Conservation (phyloP, 495 filamentous ascomycete genomes). For the Talaromyces ruber region DNA sequence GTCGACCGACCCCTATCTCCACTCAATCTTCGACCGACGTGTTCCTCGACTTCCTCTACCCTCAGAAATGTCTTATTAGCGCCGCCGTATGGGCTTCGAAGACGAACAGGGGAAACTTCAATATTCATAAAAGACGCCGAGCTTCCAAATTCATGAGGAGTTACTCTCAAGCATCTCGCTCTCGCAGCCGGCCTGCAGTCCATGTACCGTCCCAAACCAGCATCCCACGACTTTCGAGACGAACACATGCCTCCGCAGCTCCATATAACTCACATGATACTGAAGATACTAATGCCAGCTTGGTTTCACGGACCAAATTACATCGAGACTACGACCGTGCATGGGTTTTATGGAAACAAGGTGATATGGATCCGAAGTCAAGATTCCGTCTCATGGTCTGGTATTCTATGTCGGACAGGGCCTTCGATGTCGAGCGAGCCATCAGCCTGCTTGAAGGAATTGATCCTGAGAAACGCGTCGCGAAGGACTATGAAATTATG, state of each 20-base stretch:
- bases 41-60: constrained; percentile 33
- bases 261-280: not conserved
- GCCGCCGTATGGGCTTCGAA: not conserved
- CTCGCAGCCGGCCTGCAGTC: not conserved
- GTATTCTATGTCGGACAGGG: constrained; percentile 24
- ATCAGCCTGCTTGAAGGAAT: constrained; percentile 34
- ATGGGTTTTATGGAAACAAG: constrained; percentile 26
- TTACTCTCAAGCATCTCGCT: not conserved
- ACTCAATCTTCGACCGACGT: not conserved
- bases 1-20: not conserved
- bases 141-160: not conserved
- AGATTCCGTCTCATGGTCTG: constrained; percentile 26
- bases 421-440: constrained; percentile 27
- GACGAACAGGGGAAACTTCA: not conserved
- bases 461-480: constrained; percentile 16
- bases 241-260: not conserved
- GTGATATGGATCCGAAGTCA: constrained; percentile 17
- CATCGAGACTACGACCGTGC: constrained; percentile 20
- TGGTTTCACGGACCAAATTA: constrained; percentile 12
- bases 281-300: not conserved
- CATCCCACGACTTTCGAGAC: not conserved
- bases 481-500: constrained; percentile 29
- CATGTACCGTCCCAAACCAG: not conserved
- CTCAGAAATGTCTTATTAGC: not conserved
- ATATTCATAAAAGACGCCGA: not conserved